Evolutionary conservation across 306 rosid genomes (phyloP), one percentile per base, ranked within the genome.

Genomic region (Quercus berberidifolia): DNA sequence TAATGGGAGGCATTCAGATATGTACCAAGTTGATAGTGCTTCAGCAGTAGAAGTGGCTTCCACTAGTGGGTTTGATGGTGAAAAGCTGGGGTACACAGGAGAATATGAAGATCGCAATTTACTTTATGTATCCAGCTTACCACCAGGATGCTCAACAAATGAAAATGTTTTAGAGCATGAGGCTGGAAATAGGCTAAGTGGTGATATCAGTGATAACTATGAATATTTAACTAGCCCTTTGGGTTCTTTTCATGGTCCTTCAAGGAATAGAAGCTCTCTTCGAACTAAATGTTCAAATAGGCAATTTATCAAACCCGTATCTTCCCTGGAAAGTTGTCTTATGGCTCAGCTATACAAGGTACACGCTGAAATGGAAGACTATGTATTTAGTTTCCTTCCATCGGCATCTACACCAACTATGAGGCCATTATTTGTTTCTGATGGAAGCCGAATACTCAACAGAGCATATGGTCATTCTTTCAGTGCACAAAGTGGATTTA

Each of bases 251-350:
- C 80, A 25, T 84, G 69, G 80, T 63, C 79, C 88, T 71, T 57
- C 57, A 52, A 81, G 84, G 78, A 89, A 87, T 31, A 90, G 75
- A 82, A 86, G 87, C 79, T 82, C 88, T 75, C 74, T 91, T 64
- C 81, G 85, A 82, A 19, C 83, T 73, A 85, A 81, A 71, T 77
- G 31, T 51, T 79, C 82, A 55, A 20, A 78, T 70, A 77, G 83
- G 60, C 82, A 76, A 64, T 69, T 64, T 68, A 25, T 63, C 74
- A 89, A 73, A 85, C 94, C 96, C 0, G 69, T 79, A 38, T 91
- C 72, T 84, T 91, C 98, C 26, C 82, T 93, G 57, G 93, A 91
- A 74, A 86, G 97, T 88, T 91, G 98, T 80, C 88, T 90, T 52
- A 69, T 91, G 92, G 92, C 97, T 84, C 94, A 93, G 74, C 87